phyloP scores from a whole-genome alignment of 306 rosid species.

The Dryas alaskensis region DNA sequence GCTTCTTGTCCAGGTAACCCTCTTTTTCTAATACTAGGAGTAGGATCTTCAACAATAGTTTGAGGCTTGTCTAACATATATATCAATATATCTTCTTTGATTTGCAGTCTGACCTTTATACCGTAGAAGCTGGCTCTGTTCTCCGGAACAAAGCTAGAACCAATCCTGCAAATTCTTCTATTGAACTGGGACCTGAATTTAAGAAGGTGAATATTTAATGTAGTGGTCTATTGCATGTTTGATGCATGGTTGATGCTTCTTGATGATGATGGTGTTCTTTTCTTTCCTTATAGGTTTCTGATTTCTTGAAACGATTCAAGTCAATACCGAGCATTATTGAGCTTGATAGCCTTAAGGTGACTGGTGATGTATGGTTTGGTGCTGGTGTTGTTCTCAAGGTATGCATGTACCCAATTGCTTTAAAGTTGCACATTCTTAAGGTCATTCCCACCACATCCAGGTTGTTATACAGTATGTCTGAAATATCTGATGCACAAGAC shows the following conservation, averaged over 20 bases:
- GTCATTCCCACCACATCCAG: background rate
- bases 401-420: slow-evolving; percentile 16
- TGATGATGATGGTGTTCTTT: slow-evolving; percentile 24
- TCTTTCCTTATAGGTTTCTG: slow-evolving; percentile 53
- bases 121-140: slow-evolving; percentile 68
- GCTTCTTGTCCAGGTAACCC: slow-evolving; percentile 91
- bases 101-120: slow-evolving; percentile 94
- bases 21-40: slow-evolving; percentile 21
- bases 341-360: slow-evolving; percentile 80
- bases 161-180: slow-evolving; percentile 77
- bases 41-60: slow-evolving; percentile 15
- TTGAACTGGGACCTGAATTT: slow-evolving; percentile 98
- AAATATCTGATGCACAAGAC: too few species aligned
- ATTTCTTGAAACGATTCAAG: slow-evolving; percentile 81
- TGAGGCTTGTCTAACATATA: slow-evolving; percentile 17
- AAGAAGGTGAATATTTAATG: slow-evolving; percentile 60
- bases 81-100: slow-evolving; percentile 11
- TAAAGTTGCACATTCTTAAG: background rate
- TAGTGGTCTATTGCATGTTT: slow-evolving; percentile 6
- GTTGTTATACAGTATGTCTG: too few species aligned
- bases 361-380: slow-evolving; percentile 96
- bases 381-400: slow-evolving; percentile 79
- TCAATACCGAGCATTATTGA: slow-evolving; percentile 90
- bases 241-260: slow-evolving; percentile 10
- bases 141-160: slow-evolving; percentile 61